phyloP scores from a whole-genome alignment of 2,329 filamentous ascomycete genomes.

The Fusarium oxysporum region DNA sequence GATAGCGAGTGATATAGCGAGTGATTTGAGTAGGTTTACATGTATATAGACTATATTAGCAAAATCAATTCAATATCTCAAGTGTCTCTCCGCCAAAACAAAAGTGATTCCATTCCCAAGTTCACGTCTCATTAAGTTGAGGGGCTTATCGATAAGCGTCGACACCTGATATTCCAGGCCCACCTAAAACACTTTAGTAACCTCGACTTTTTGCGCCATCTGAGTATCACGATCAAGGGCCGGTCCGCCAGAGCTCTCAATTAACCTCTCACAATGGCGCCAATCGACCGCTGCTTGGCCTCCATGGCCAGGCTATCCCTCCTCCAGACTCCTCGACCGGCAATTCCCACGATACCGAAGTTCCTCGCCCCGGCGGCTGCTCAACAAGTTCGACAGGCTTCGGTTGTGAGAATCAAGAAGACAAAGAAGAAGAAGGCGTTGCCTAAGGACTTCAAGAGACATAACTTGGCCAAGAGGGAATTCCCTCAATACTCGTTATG shows the following conservation, averaged over 20 bases:
- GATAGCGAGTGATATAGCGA: background rate
- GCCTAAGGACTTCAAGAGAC: constrained; percentile 75
- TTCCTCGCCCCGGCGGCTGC: constrained; percentile 61
- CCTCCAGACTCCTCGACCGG: constrained; percentile 56
- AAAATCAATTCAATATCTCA: background rate
- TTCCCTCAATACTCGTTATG: constrained; percentile 79
- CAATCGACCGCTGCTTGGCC: constrained; percentile 65
- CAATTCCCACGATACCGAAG: constrained; percentile 58
- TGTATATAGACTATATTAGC: background rate
- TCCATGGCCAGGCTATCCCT: constrained; percentile 65
- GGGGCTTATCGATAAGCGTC: constrained; percentile 43
- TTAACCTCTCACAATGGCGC: constrained; percentile 57
- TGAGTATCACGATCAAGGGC: constrained; percentile 29
- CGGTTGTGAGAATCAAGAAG: constrained; percentile 61
- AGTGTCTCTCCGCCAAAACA: background rate
- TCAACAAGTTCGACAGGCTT: constrained; percentile 57
- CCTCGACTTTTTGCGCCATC: constrained; percentile 43
- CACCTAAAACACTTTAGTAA: constrained; percentile 25
- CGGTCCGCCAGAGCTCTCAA: constrained; percentile 44
- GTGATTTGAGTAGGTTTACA: background rate
- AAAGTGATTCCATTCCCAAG: background rate
- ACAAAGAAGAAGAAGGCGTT: constrained; percentile 68
- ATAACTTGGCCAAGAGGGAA: constrained; percentile 73
- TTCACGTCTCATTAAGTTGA: background rate
- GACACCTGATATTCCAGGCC: constrained; percentile 41